Percentiles rank a stretch among this genome's conserved stretches.
These are phyloP conservation scores for Tulasnella sp. DNA, from an alignment of 768 basidiomycete species.

Conservation along the genomic window DNA sequence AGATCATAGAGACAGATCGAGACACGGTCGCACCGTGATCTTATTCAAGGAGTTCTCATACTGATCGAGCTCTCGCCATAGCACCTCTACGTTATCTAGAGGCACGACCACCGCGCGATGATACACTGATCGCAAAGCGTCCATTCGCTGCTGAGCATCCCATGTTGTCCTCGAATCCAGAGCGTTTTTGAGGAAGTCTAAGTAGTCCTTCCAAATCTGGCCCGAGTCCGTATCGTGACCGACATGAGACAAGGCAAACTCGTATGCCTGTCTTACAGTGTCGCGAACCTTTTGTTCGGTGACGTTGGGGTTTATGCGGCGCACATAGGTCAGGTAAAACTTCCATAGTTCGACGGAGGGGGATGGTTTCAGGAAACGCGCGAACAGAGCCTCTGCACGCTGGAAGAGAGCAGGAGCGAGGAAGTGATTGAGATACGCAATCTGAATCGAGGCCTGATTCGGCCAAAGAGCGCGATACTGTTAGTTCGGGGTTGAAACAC, in stretches of 20 bases:
- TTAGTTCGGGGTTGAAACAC: background rate
- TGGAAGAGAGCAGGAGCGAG: slow-evolving; percentile 51
- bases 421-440: slow-evolving; percentile 73
- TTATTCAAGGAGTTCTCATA: slow-evolving; percentile 86
- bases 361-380: slow-evolving; percentile 70
- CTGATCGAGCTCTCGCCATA: slow-evolving; percentile 90
- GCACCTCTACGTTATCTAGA: slow-evolving; percentile 78
- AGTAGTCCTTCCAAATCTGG: slow-evolving; percentile 89
- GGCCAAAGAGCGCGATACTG: background rate
- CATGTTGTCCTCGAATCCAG: slow-evolving; percentile 65
- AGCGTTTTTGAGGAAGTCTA: slow-evolving; percentile 72
- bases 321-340: slow-evolving; percentile 88
- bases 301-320: slow-evolving; percentile 56
- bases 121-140: slow-evolving; percentile 80
- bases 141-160: slow-evolving; percentile 96
- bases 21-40: slow-evolving; percentile 47
- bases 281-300: slow-evolving; percentile 47
- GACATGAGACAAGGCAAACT: slow-evolving; percentile 81
- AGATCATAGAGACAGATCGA: background rate
- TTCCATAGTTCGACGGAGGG: slow-evolving; percentile 87
- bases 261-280: slow-evolving; percentile 77
- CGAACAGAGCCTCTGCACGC: slow-evolving; percentile 82
- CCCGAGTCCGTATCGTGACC: slow-evolving; percentile 89
- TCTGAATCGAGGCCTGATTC: slow-evolving; percentile 68
- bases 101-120: slow-evolving; percentile 92